Evolutionary conservation across 2,329 filamentous ascomycete genomes (phyloP).

Genomic region (Elsinoe fawcettii): DNA sequence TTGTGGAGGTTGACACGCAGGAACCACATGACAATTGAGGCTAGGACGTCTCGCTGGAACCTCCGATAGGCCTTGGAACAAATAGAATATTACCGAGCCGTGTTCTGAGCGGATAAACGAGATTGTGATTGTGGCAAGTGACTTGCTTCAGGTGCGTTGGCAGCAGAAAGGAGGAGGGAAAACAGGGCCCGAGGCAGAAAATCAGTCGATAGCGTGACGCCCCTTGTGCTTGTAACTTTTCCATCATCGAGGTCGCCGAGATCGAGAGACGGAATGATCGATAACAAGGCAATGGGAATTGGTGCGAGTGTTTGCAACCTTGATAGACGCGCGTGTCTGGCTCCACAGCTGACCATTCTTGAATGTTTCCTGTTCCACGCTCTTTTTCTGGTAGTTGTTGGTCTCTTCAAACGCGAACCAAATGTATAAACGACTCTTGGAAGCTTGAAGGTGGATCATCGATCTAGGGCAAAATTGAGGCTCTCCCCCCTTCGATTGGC

Average conservation of each 20-base stretch:
- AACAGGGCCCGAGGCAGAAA: neutral
- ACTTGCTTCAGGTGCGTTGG: neutral
- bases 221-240: conserved; percentile 3
- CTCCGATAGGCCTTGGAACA: neutral
- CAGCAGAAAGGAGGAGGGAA: neutral
- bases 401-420: neutral
- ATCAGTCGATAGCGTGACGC: conserved; percentile 2
- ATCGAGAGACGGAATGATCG: neutral
- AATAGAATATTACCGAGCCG: conserved; percentile 5
- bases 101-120: neutral
- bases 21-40: neutral
- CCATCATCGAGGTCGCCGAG: conserved; percentile 1
- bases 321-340: neutral
- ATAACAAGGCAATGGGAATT: neutral
- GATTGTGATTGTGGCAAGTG: conserved; percentile 3
- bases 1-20: neutral
- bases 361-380: neutral
- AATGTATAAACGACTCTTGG: neutral
- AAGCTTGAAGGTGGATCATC: neutral
- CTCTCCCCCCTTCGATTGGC: neutral
- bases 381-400: neutral
- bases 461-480: neutral
- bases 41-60: neutral
- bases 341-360: neutral
- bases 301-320: neutral